These are phyloP conservation scores for Bromus sterilis DNA, from an alignment of 176 grass and related monocot species.

Conservation along the genomic window DNA sequence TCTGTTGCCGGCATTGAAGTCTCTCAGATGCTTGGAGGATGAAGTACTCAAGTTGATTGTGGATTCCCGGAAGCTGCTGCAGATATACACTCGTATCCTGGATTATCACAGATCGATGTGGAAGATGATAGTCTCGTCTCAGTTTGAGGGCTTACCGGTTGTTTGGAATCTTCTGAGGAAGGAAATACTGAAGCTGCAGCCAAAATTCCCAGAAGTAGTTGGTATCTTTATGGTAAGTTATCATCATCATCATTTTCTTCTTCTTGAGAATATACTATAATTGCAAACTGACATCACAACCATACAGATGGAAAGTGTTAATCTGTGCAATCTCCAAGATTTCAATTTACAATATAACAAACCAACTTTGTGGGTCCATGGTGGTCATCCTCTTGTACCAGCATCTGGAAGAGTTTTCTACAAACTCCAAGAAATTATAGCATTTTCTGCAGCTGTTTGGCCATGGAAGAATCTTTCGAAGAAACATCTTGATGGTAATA, in stretches of 20 bases:
- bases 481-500: conserved; percentile 49
- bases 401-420: conserved; percentile 48
- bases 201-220: conserved; percentile 36
- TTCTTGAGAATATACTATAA: conserved; percentile 7
- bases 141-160: conserved; percentile 50
- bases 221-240: conserved; percentile 55
- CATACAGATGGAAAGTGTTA: conserved; percentile 54
- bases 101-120: conserved; percentile 82
- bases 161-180: conserved; percentile 80
- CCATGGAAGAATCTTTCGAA: conserved; percentile 40
- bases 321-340: conserved; percentile 45
- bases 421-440: conserved; percentile 56
- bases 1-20: conserved; percentile 44
- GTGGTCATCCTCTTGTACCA: conserved; percentile 79
- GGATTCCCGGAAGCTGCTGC: conserved; percentile 27
- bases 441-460: conserved; percentile 58
- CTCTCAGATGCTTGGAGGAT: conserved; percentile 54
- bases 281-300: conserved; percentile 17
- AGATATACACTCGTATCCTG: conserved; percentile 56
- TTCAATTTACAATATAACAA: conserved; percentile 45
- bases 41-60: conserved; percentile 50
- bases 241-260: conserved; percentile 7
- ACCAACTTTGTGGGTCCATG: conserved; percentile 68
- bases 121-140: conserved; percentile 55
- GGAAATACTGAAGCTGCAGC: conserved; percentile 57